These are phyloP conservation scores for Capronia coronata DNA, from an alignment of 2,329 filamentous ascomycete genomes.

Conservation along the genomic window DNA sequence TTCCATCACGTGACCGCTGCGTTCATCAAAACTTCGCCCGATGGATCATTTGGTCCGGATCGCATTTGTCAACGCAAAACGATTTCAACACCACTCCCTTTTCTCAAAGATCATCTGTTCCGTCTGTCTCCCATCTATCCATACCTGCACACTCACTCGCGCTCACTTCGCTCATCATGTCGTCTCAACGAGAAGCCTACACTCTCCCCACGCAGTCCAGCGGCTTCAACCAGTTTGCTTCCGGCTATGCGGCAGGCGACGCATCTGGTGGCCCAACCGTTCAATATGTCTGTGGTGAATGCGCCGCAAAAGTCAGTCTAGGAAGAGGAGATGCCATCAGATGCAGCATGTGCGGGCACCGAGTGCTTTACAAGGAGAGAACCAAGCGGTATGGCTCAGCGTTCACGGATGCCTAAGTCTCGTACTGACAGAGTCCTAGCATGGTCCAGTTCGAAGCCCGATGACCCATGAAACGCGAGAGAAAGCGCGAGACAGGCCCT, in stretches of 20 bases:
- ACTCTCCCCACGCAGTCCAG: slow-evolving; percentile 58
- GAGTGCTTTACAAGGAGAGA: slow-evolving; percentile 94
- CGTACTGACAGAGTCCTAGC: slow-evolving; percentile 42
- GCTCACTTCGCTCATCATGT: neutral
- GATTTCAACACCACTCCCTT: too few relatives aligned
- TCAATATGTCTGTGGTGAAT: slow-evolving; percentile 75
- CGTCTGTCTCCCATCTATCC: too few relatives aligned
- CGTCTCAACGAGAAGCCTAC: slow-evolving; percentile 62
- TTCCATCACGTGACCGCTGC: too few relatives aligned
- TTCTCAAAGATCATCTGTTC: neutral
- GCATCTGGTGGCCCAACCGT: slow-evolving; percentile 48
- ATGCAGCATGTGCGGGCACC: slow-evolving; percentile 88
- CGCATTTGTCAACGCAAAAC: too few relatives aligned
- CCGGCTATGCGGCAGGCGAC: slow-evolving; percentile 38
- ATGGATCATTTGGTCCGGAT: too few relatives aligned
- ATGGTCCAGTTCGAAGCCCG: slow-evolving; percentile 99
- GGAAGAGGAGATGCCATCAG: slow-evolving; percentile 74
- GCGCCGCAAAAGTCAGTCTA: slow-evolving; percentile 67
- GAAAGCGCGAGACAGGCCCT: neutral
- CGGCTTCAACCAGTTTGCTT: slow-evolving; percentile 32
- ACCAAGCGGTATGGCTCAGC: slow-evolving; percentile 70
- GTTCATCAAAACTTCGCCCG: too few relatives aligned
- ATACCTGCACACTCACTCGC: neutral
- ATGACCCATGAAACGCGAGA: slow-evolving; percentile 40
- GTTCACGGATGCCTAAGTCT: neutral